These are phyloP conservation scores for Lactarius akahatsu DNA, from an alignment of 768 basidiomycete species.

Conservation along the genomic window DNA sequence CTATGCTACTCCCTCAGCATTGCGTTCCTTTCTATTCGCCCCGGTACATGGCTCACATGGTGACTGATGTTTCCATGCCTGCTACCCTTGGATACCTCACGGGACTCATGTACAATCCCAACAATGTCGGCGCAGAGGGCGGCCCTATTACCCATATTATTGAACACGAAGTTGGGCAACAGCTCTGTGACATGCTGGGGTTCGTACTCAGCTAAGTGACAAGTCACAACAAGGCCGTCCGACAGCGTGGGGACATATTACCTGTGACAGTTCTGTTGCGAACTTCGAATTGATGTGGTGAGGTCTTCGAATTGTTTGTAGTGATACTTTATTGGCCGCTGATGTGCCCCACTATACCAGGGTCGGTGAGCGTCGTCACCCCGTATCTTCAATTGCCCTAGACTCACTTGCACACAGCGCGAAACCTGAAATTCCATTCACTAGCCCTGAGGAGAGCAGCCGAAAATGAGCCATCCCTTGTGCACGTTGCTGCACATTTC, in stretches of 20 bases:
- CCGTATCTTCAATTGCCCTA: background rate
- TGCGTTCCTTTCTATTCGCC: constrained; percentile 44
- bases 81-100: constrained; percentile 32
- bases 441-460: constrained; percentile 37
- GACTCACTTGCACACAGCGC: constrained; percentile 35
- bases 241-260: constrained; percentile 44
- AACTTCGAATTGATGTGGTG: constrained; percentile 51
- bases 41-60: constrained; percentile 45
- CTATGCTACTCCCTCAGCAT: constrained; percentile 33
- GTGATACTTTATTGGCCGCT: background rate
- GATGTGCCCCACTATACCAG: constrained; percentile 7
- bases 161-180: constrained; percentile 42
- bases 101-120: constrained; percentile 41
- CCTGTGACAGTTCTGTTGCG: constrained; percentile 45
- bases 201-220: constrained; percentile 28
- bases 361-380: constrained; percentile 18
- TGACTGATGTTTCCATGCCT: constrained; percentile 37
- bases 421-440: constrained; percentile 49
- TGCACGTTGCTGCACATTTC: constrained; percentile 38
- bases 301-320: constrained; percentile 19
- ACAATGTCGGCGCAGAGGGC: constrained; percentile 46
- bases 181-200: constrained; percentile 44
- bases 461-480: constrained; percentile 33
- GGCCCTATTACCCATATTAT: constrained; percentile 42
- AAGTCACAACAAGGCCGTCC: constrained; percentile 13